These are phyloP conservation scores for Malus fusca DNA, from an alignment of 306 rosid species.

Conservation along the genomic window DNA sequence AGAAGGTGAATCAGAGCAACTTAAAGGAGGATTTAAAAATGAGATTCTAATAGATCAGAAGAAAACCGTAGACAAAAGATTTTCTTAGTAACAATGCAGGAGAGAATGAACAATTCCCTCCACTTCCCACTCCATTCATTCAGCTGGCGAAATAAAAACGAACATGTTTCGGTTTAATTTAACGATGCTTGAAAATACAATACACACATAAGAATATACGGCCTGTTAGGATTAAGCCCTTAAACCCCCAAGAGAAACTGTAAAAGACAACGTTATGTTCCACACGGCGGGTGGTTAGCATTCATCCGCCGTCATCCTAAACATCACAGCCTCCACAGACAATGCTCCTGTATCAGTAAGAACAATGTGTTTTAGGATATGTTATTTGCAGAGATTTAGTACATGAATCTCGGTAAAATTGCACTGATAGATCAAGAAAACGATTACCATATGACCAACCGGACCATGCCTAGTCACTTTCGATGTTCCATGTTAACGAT, in stretches of 20 bases:
- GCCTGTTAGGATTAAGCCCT: conserved; percentile 31
- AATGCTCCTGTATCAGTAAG: conserved; percentile 43
- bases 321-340: conserved; percentile 77
- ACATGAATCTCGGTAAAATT: background rate
- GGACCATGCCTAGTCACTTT: background rate
- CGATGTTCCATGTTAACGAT: background rate
- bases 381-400: background rate
- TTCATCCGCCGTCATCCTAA: conserved; percentile 17
- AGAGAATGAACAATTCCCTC: conserved; percentile 93
- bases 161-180: conserved; percentile 9
- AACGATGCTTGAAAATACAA: conserved; percentile 24
- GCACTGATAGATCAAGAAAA: background rate
- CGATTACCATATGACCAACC: background rate
- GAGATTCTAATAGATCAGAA: background rate
- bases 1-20: no score
- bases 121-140: conserved; percentile 10
- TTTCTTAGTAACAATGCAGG: conserved; percentile 8
- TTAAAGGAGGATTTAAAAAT: no score
- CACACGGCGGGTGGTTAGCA: conserved; percentile 2
- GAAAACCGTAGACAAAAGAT: background rate
- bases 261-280: conserved; percentile 14
- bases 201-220: conserved; percentile 23
- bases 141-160: conserved; percentile 17
- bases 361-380: background rate
- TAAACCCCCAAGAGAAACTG: conserved; percentile 15